Base-by-base conservation (phyloP, 2,329 filamentous ascomycete species). In the Aureobasidium sp. region DNA sequence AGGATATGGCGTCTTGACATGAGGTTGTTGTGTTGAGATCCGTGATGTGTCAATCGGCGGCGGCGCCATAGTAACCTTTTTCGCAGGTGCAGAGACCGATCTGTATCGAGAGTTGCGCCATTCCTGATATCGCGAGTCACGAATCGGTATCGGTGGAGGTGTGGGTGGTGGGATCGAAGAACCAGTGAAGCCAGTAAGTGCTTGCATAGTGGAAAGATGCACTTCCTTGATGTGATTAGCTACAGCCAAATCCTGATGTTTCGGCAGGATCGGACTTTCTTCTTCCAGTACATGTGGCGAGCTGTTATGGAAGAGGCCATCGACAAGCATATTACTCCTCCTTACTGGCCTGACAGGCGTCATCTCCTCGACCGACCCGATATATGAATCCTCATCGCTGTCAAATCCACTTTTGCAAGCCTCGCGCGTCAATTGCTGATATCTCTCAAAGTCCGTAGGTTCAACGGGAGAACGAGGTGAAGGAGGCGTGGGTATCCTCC, bases 1-100 rank as follows among this genome's bases (percentile, higher is more conserved):
- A 27, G 72, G 70, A 58, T 73, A 73, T 1, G 72, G 70, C 24
- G 72, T 74, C 7, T 70, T 68, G 15, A 73, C 66, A 1, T 66
- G 68, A 11, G 60, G 49, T 19, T 53, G 59, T 35, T 60, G 39
- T 6, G 5, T 22, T 24, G 47, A 24, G 9, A 37, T 19, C 11
- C 63, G 64, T 1, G 66, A 64, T 0, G 70, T 70, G 50, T 73
- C 68, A 31, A 74, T 73, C 0, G 71, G 70, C 24, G 71, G 70
- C 8, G 71, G 72, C 6, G 70, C 62, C 15, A 73, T 62, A 14
- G 69, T 68, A 5, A 73, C 71, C 48, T 71, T 70, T 22, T 47
- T 48, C 15, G 48, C 64, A 63, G 57, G 62, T 40, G 60, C 65
- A 59, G 52, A 64, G 19, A 62, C 48, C 22, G 63, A 63, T 22